A percentile compares a stretch with the other conserved stretches of the same genome.
Evolutionary conservation across 805 yeast genomes (phyloP).

Genomic region (Starmera dryadoides): DNA sequence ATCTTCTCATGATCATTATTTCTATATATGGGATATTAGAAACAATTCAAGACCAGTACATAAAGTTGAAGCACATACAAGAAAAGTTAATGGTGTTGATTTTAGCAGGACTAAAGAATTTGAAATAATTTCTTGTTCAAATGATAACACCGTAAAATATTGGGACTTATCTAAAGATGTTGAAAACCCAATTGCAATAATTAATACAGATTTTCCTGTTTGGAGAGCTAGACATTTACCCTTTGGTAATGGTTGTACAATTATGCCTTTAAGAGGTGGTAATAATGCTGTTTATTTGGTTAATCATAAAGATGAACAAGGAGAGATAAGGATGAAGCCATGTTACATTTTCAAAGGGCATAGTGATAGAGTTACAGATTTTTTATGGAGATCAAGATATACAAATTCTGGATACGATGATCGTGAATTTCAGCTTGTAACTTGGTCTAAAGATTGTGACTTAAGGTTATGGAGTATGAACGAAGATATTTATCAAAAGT

Average conservation of each 20-base stretch:
- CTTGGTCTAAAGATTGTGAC: conserved; percentile 91
- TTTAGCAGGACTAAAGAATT: conserved; percentile 57
- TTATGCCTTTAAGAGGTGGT: conserved; percentile 90
- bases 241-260: conserved; percentile 80
- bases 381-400: conserved; percentile 74
- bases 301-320: conserved; percentile 17
- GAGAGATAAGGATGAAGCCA: conserved; percentile 38
- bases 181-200: conserved; percentile 44
- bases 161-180: conserved; percentile 57
- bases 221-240: conserved; percentile 86
- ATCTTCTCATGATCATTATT: conserved; percentile 74
- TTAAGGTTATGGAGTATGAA: conserved; percentile 72
- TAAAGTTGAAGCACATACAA: conserved; percentile 66
- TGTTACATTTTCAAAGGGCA: conserved; percentile 71
- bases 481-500: conserved; percentile 39
- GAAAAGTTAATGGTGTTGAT: conserved; percentile 85
- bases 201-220: conserved; percentile 76
- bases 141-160: conserved; percentile 74
- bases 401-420: conserved; percentile 43
- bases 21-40: conserved; percentile 84
- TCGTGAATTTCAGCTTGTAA: conserved; percentile 82
- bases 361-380: conserved; percentile 77
- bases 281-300: conserved; percentile 36
- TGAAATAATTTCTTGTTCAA: conserved; percentile 73
- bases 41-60: conserved; percentile 72